phyloP scores from a whole-genome alignment of 805 yeast genomes.

The Candida palmyrensis region DNA sequence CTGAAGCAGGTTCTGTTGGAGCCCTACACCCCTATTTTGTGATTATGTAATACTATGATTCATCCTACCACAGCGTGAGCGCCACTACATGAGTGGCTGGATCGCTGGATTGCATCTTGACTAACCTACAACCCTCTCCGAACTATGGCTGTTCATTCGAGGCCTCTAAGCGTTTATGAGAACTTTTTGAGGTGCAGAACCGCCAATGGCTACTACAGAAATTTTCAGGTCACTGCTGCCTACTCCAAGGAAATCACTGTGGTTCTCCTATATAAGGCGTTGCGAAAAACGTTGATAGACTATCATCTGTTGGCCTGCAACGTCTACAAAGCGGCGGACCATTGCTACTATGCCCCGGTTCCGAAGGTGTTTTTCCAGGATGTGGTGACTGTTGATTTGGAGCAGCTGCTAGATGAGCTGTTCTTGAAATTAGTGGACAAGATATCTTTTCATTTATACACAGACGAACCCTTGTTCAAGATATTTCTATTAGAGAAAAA shows the following conservation, averaged over 20 bases:
- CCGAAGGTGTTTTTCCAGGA: constrained; percentile 18
- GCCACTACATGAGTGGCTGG: too few relatives aligned
- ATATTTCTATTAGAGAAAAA: constrained; percentile 17
- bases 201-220: constrained; percentile 22
- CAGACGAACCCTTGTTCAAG: constrained; percentile 24
- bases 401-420: constrained; percentile 18
- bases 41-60: too few relatives aligned
- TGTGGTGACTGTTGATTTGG: constrained; percentile 13
- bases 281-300: constrained; percentile 28
- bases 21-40: too few relatives aligned
- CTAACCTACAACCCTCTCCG: too few relatives aligned
- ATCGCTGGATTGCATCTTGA: too few relatives aligned
- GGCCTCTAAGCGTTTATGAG: constrained; percentile 28
- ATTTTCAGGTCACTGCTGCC: constrained; percentile 29
- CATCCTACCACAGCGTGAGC: too few relatives aligned
- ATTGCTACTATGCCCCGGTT: constrained; percentile 20
- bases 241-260: constrained; percentile 18
- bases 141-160: background rate
- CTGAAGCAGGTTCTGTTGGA: too few relatives aligned
- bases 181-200: constrained; percentile 31
- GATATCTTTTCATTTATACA: constrained; percentile 16
- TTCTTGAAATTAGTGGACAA: constrained; percentile 20
- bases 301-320: constrained; percentile 30
- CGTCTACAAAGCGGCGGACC: constrained; percentile 13
- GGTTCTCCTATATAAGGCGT: constrained; percentile 17